A percentile compares a stretch with the other conserved stretches of the same genome.
Conservation (phyloP, 2,329 filamentous ascomycete genomes). For the Simplicillium sp. region DNA sequence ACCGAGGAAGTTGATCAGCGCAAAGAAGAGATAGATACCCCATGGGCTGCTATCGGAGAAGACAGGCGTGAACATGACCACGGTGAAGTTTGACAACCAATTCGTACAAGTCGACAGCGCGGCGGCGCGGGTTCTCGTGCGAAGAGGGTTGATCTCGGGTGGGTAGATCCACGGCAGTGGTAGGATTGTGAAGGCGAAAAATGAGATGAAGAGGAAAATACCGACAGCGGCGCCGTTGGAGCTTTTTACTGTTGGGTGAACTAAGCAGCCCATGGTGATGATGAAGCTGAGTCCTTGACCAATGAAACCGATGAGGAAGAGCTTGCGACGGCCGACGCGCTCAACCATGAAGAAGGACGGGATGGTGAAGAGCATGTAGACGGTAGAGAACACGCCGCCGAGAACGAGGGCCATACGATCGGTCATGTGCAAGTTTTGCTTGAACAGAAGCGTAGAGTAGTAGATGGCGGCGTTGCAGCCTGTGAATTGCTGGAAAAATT, state of each 20-base stretch:
- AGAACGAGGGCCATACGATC: conserved; percentile 34
- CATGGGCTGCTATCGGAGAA: conserved; percentile 50
- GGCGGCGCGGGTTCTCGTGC: conserved; percentile 34
- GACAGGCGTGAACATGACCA: conserved; percentile 55
- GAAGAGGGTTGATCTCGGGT: conserved; percentile 42
- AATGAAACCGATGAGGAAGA: conserved; percentile 32
- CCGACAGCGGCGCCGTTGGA: conserved; percentile 61
- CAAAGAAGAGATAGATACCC: conserved; percentile 36
- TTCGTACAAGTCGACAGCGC: conserved; percentile 52
- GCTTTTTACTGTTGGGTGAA: conserved; percentile 51
- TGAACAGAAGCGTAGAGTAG: conserved; percentile 52
- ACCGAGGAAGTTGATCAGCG: conserved; percentile 37
- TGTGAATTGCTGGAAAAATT: conserved; percentile 54
- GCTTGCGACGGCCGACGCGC: conserved; percentile 32
- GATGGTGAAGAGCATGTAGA: conserved; percentile 48
- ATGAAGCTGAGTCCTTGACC: conserved; percentile 48
- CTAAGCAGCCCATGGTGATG: conserved; percentile 51
- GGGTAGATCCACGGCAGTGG: conserved; percentile 53
- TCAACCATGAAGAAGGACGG: conserved; percentile 44
- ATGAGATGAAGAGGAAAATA: conserved; percentile 60
- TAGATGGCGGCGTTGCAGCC: conserved; percentile 52
- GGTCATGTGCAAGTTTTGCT: conserved; percentile 24
- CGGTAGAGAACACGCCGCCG: conserved; percentile 39
- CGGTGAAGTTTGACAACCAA: conserved; percentile 41
- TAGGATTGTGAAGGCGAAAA: conserved; percentile 57